phyloP scores from a whole-genome alignment of 2,329 filamentous ascomycete genomes.

The Aspergillus melleus region DNA sequence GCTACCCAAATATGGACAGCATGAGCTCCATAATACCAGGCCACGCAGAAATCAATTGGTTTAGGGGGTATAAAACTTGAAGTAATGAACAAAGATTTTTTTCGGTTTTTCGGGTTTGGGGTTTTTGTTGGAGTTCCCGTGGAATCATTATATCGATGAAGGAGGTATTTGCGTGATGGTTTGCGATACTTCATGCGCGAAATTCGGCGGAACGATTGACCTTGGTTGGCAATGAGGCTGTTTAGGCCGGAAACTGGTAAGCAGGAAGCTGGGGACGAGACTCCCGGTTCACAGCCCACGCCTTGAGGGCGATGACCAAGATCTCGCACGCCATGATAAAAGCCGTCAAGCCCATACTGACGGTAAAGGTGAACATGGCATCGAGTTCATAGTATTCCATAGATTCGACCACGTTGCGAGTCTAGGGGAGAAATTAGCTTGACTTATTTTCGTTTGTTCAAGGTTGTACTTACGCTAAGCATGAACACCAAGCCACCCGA shows the following conservation, averaged over 20 bases:
- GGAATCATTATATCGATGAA: background rate
- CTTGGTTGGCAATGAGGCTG: background rate
- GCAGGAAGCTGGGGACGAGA: constrained; percentile 28
- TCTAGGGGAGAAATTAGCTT: constrained; percentile 47
- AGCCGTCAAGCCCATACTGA: constrained; percentile 79
- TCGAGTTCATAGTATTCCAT: constrained; percentile 77
- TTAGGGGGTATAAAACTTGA: constrained; percentile 26
- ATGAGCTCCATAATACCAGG: constrained; percentile 6
- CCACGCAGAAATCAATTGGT: constrained; percentile 17
- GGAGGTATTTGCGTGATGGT: background rate
- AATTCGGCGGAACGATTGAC: background rate
- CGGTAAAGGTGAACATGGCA: constrained; percentile 90
- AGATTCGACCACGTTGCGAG: constrained; percentile 71
- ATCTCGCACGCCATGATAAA: constrained; percentile 85
- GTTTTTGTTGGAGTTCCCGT: background rate
- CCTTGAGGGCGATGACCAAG: constrained; percentile 77
- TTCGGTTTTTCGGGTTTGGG: constrained; percentile 1
- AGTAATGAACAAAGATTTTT: constrained; percentile 12
- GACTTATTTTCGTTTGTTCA: background rate
- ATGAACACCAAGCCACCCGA: constrained; percentile 90
- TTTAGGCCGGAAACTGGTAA: constrained; percentile 30
- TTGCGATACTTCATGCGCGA: background rate
- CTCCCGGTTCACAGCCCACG: constrained; percentile 67
- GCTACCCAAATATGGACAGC: constrained; percentile 5
- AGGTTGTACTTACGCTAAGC: constrained; percentile 67